phyloP scores from a whole-genome alignment of 345 rosid species.

The Hevea brasiliensis region DNA sequence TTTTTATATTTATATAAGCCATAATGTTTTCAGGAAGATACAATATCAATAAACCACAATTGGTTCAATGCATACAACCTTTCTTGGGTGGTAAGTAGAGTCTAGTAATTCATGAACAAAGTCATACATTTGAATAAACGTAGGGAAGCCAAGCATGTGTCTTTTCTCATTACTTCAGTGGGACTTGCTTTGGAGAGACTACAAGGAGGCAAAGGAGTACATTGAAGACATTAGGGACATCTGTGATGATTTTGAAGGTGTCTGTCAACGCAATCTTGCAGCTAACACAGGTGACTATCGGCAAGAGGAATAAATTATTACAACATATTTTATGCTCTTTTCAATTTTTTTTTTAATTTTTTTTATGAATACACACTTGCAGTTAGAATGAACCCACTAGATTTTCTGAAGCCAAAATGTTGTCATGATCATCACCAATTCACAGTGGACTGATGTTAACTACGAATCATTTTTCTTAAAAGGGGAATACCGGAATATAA shows the following conservation, averaged over 20 bases:
- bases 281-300: conserved; percentile 74
- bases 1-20: neutral
- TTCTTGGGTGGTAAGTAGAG: conserved; percentile 77
- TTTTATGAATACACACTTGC: neutral
- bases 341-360: too few species aligned
- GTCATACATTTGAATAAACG: conserved; percentile 12
- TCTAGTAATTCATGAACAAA: conserved; percentile 12
- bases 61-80: conserved; percentile 88
- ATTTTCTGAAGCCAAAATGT: too few species aligned
- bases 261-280: conserved; percentile 93
- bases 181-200: conserved; percentile 79
- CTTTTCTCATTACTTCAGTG: conserved; percentile 48
- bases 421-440: neutral
- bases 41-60: conserved; percentile 90
- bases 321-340: neutral
- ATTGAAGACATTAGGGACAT: conserved; percentile 90
- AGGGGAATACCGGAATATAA: too few species aligned
- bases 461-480: too few species aligned
- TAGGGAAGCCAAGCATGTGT: neutral
- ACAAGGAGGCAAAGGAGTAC: conserved; percentile 72
- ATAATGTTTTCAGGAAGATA: conserved; percentile 69
- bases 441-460: neutral
- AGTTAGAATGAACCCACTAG: neutral
- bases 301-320: neutral
- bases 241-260: conserved; percentile 81